Conservation (phyloP, 2,329 filamentous ascomycete genomes). For the Ceratocystis ficicola region DNA sequence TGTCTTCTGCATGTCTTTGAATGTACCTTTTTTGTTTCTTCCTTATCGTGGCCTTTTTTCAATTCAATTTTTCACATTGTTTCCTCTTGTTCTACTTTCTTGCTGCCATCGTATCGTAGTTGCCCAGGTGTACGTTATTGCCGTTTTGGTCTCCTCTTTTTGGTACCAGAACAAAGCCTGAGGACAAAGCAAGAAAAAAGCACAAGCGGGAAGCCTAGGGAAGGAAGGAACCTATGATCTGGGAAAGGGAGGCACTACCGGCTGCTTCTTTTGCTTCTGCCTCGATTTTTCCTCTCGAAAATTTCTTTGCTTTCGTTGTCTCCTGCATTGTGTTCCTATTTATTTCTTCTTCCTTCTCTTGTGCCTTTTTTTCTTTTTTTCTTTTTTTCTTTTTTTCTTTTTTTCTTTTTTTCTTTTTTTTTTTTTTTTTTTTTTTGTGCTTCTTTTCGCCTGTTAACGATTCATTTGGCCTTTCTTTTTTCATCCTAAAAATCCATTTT, state of each 20-base stretch:
- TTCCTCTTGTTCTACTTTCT: neutral
- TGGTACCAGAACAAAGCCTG: neutral
- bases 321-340: neutral
- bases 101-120: neutral
- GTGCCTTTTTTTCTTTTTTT: neutral
- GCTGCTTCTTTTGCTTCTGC: neutral
- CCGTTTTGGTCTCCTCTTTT: neutral
- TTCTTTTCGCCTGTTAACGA: no score
- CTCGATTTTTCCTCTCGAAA: neutral
- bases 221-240: conserved; percentile 10
- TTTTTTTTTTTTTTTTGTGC: no score
- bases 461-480: no score
- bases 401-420: no score
- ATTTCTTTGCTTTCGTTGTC: neutral
- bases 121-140: neutral
- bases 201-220: conserved; percentile 2
- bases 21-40: neutral
- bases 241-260: conserved; percentile 3
- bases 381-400: no score
- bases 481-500: no score
- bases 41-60: neutral
- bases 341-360: neutral
- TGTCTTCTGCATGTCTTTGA: neutral
- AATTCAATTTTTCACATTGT: neutral
- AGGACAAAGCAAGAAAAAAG: neutral